Conservation (phyloP, 257 asterid species). For the Fraxinus cuspidata region DNA sequence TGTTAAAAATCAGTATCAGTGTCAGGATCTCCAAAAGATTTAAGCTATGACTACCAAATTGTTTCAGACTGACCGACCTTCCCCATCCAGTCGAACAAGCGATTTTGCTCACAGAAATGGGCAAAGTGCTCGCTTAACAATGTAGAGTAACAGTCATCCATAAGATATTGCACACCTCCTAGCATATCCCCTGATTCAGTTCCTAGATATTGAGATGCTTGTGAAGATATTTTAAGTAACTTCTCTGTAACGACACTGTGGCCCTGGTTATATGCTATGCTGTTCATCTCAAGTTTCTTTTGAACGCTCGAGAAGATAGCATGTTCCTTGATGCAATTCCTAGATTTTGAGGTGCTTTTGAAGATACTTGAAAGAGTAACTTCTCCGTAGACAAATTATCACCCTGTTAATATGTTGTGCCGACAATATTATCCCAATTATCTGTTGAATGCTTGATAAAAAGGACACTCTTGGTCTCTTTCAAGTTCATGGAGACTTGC, state of each 20-base stretch:
- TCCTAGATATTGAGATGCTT: background rate
- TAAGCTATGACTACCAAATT: too few relatives aligned
- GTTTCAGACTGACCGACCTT: too few relatives aligned
- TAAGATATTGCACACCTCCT: background rate
- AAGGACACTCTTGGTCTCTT: background rate
- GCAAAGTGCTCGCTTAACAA: background rate
- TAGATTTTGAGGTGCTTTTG: background rate
- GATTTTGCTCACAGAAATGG: too few relatives aligned
- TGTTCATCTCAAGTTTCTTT: too few relatives aligned
- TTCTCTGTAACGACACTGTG: background rate
- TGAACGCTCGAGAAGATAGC: too few relatives aligned
- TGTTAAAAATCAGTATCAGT: background rate
- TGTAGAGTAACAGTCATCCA: background rate
- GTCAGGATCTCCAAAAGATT: too few relatives aligned
- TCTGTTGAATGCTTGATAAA: background rate
- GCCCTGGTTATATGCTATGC: background rate
- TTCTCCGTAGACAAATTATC: background rate
- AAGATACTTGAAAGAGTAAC: background rate
- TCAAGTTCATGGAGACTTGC: background rate
- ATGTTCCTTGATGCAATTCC: too few relatives aligned
- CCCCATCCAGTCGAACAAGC: too few relatives aligned
- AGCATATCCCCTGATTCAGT: background rate
- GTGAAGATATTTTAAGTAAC: background rate
- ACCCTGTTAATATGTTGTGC: background rate
- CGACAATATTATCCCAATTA: constrained; percentile 13